Evolutionary conservation across 2,329 filamentous ascomycete genomes (phyloP), one percentile per base, ranked within the genome.

Genomic region (Bipolaris cookei): DNA sequence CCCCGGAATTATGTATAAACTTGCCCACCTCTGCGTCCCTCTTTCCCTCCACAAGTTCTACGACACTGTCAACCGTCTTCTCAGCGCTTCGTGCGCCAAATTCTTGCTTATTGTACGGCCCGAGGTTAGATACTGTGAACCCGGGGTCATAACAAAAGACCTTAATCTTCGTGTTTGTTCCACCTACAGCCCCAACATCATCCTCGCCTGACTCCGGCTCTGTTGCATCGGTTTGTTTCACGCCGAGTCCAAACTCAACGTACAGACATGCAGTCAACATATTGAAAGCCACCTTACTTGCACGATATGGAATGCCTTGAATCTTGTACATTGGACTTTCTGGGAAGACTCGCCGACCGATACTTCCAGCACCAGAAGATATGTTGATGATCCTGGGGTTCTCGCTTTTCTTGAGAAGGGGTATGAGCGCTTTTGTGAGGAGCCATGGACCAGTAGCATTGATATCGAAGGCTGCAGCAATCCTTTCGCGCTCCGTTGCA

Each of bases 91-190:
- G 71, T 5, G 77, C 77, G 1, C 77, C 76, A 47, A 70, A 69
- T 56, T 76, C 74, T 1, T 61, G 62, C 34, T 62, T 74, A 41
- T 78, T 78, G 25, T 71, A 52, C 14, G 51, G 39, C 3, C 71
- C 63, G 18, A 79, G 39, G 51, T 77, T 75, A 3, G 68, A 73
- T 11, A 70, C 66, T 0, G 72, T 77, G 51, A 78, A 79, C 0
- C 76, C 77, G 0, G 77, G 78, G 60, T 73, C 73, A 46, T 71
- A 78, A 6, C 72, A 65, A 56, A 76, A 78, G 0, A 78, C 72
- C 58, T 76, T 79, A 55, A 77, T 70, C 1, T 39, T 47, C 32
- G 50, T 52, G 6, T 43, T 44, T 4, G 38, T 43, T 3, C 66
- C 68, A 8, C 44, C 16, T 7, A 58, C 53, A 18, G 21, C 39